Evolutionary conservation across 768 basidiomycete genomes (phyloP).

Genomic region (Tulasnella sp.): DNA sequence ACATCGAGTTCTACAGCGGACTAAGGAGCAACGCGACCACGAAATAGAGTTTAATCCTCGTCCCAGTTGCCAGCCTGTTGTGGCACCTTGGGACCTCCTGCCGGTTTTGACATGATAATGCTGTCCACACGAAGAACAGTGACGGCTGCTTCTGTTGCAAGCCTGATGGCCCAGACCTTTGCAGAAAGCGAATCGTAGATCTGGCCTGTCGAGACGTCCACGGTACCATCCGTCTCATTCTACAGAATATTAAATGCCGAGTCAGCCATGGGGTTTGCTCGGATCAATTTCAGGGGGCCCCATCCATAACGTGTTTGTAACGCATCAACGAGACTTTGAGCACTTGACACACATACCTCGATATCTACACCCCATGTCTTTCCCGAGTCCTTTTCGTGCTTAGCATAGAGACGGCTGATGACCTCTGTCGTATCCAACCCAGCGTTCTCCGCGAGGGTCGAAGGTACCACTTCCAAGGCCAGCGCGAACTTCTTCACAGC

Average conservation of each 20-base stretch:
- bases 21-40: not conserved
- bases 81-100: conserved; percentile 77
- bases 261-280: conserved; percentile 1
- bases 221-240: conserved; percentile 70
- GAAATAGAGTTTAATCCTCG: conserved; percentile 37
- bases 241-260: conserved; percentile 24
- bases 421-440: conserved; percentile 85
- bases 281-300: not conserved
- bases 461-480: conserved; percentile 85
- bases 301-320: not conserved
- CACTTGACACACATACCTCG: conserved; percentile 44
- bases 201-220: conserved; percentile 36
- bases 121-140: conserved; percentile 91
- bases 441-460: conserved; percentile 92
- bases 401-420: conserved; percentile 78
- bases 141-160: conserved; percentile 87
- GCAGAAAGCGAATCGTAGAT: conserved; percentile 84
- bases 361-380: conserved; percentile 79
- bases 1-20: no score
- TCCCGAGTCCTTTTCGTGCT: conserved; percentile 62
- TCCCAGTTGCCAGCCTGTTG: conserved; percentile 86
- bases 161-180: conserved; percentile 79
- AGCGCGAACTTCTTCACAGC: conserved; percentile 81
- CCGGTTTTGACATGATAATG: conserved; percentile 95
- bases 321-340: no score